These are phyloP conservation scores for Camellia japonica DNA, from an alignment of 148 eudicot genomes.

Conservation along the genomic window DNA sequence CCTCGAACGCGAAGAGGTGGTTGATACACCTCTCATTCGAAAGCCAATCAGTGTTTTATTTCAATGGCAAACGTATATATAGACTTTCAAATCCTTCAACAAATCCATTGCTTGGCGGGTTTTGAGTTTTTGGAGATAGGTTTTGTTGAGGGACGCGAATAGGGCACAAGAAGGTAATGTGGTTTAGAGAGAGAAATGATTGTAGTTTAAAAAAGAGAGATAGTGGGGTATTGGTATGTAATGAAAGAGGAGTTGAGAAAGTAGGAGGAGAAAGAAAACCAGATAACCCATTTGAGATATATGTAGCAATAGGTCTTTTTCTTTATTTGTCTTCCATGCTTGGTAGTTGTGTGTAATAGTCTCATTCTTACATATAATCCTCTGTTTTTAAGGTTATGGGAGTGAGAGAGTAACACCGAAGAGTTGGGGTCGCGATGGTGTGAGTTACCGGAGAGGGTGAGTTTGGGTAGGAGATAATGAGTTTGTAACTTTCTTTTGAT, in stretches of 20 bases:
- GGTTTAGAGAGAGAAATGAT: constrained; percentile 15
- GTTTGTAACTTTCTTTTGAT: too few species aligned
- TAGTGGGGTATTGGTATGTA: constrained; percentile 14
- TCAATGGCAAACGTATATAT: constrained; percentile 63
- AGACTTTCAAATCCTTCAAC: constrained; percentile 45
- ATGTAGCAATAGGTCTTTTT: constrained; percentile 9
- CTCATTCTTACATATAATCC: constrained; percentile 56
- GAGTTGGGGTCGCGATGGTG: too few species aligned
- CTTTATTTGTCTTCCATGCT: constrained; percentile 14
- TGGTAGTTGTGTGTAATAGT: constrained; percentile 13
- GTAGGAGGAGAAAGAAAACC: constrained; percentile 15
- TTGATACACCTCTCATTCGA: constrained; percentile 48
- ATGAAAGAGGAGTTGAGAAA: constrained; percentile 14
- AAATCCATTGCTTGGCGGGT: constrained; percentile 23
- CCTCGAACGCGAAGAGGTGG: constrained; percentile 82
- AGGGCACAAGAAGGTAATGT: constrained; percentile 40
- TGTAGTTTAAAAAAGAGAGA: constrained; percentile 14
- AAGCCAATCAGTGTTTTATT: constrained; percentile 68
- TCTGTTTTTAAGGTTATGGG: constrained; percentile 14
- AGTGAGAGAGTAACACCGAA: too few species aligned
- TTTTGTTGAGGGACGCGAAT: constrained; percentile 25
- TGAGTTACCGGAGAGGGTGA: too few species aligned
- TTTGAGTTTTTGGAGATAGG: constrained; percentile 4
- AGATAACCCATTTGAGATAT: constrained; percentile 15
- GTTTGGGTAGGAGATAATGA: too few species aligned